phyloP scores from a whole-genome alignment of 495 filamentous ascomycete species.

The Aspergillus taichungensis region DNA sequence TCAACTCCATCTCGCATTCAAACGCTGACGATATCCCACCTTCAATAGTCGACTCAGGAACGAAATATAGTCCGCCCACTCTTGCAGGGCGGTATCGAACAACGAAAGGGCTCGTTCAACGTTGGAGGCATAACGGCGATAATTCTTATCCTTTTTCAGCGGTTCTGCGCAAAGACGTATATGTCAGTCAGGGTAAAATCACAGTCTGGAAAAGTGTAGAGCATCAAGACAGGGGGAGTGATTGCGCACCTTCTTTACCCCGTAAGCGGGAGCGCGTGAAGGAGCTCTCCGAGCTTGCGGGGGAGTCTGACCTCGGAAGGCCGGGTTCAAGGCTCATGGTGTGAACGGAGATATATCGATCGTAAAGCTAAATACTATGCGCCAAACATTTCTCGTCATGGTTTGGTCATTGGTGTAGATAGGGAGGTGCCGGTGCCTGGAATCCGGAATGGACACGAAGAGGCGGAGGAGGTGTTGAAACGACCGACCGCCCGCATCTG shows the following conservation, averaged over 20 bases:
- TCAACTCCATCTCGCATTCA: no score
- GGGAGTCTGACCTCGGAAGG: constrained; percentile 59
- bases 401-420: constrained; percentile 21
- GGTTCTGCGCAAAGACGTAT: constrained; percentile 39
- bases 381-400: constrained; percentile 29
- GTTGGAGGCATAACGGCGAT: constrained; percentile 80
- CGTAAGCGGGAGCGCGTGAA: constrained; percentile 53
- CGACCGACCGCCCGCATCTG: constrained; percentile 5
- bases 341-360: constrained; percentile 24
- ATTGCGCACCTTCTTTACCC: constrained; percentile 40
- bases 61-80: constrained; percentile 99
- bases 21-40: constrained; percentile 35
- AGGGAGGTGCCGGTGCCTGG: constrained; percentile 8
- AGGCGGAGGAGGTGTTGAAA: constrained; percentile 8
- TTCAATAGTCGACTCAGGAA: constrained; percentile 88
- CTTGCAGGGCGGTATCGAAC: constrained; percentile 88
- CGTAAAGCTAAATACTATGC: constrained; percentile 6
- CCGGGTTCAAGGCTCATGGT: constrained; percentile 66
- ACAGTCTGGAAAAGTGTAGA: no score
- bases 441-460: constrained; percentile 22
- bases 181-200: constrained; percentile 1
- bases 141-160: constrained; percentile 78
- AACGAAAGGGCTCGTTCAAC: constrained; percentile 82
- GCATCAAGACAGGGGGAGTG: neutral
- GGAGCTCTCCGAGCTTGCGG: constrained; percentile 67